Evolutionary conservation across 192 early-diverging fungal species (phyloP).

Genomic region (Gonapodya prolifera): DNA sequence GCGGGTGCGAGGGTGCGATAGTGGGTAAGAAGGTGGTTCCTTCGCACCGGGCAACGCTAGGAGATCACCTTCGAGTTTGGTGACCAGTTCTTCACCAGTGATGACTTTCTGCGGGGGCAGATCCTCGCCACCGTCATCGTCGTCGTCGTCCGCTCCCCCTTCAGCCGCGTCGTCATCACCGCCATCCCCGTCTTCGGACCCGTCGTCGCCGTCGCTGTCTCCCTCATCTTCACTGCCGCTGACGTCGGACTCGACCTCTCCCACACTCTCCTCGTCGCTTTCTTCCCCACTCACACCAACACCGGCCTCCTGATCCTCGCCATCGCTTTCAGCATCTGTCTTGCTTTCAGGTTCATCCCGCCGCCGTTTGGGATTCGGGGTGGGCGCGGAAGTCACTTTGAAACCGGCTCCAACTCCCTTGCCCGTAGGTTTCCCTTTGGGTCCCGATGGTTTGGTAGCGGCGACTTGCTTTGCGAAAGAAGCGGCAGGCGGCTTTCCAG

Average conservation of each 20-base stretch:
- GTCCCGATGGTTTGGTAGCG: no score
- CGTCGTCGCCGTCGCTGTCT: background rate
- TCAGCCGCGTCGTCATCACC: background rate
- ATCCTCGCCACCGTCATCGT: background rate
- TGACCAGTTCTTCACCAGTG: background rate
- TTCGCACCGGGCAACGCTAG: no score
- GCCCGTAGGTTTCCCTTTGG: no score
- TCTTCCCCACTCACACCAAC: background rate
- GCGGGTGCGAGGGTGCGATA: background rate
- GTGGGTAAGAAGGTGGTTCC: no score
- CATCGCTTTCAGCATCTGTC: background rate
- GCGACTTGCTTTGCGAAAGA: no score
- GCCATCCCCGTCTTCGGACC: background rate
- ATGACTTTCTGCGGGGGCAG: background rate
- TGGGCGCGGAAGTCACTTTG: background rate
- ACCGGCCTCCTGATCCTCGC: no score
- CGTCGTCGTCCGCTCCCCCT: background rate
- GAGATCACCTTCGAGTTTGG: background rate
- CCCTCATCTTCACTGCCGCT: background rate
- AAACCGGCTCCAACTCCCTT: no score
- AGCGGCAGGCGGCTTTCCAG: no score
- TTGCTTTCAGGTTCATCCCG: background rate
- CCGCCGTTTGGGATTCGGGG: background rate
- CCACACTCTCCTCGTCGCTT: background rate
- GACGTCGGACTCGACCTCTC: background rate